phyloP scores from a whole-genome alignment of 140 eudicot genomes.

The Oenanthe javanica region DNA sequence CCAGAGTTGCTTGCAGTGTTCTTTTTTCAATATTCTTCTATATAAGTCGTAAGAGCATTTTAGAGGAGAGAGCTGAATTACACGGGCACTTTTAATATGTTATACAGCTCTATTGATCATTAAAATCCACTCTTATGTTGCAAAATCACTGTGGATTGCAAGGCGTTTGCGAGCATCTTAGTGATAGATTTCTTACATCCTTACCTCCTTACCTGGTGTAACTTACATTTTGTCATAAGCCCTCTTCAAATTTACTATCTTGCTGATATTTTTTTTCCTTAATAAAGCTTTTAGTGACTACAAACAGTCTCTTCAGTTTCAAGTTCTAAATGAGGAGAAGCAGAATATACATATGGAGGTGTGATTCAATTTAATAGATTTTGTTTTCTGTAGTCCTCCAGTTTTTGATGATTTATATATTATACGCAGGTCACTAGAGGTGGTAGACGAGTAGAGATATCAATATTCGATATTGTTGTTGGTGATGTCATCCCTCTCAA shows the following conservation, averaged over 20 bases:
- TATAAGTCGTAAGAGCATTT: neutral
- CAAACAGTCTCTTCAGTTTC: conserved; percentile 52
- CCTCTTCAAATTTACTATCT: neutral
- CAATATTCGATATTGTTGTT: conserved; percentile 38
- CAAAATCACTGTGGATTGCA: neutral
- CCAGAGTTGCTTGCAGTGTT: neutral
- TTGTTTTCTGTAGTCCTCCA: neutral
- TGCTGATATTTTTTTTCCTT: neutral
- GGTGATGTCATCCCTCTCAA: conserved; percentile 68
- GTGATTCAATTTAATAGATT: conserved; percentile 2
- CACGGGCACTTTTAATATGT: neutral
- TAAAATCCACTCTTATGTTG: neutral
- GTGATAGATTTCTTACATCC: neutral
- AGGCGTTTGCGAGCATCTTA: neutral
- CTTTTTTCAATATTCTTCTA: neutral
- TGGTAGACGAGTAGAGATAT: conserved; percentile 66
- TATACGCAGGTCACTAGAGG: conserved; percentile 61
- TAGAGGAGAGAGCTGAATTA: neutral
- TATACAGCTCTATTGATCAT: too few species aligned
- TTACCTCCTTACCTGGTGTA: neutral
- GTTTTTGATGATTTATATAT: conserved; percentile 7
- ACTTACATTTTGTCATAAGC: neutral
- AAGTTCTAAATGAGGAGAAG: conserved; percentile 73
- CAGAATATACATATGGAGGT: conserved; percentile 95
- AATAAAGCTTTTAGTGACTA: conserved; percentile 81